Percentiles rank a stretch among this genome's conserved stretches.
Conservation (phyloP, 495 filamentous ascomycete genomes). For the Penicillium waksmanii region DNA sequence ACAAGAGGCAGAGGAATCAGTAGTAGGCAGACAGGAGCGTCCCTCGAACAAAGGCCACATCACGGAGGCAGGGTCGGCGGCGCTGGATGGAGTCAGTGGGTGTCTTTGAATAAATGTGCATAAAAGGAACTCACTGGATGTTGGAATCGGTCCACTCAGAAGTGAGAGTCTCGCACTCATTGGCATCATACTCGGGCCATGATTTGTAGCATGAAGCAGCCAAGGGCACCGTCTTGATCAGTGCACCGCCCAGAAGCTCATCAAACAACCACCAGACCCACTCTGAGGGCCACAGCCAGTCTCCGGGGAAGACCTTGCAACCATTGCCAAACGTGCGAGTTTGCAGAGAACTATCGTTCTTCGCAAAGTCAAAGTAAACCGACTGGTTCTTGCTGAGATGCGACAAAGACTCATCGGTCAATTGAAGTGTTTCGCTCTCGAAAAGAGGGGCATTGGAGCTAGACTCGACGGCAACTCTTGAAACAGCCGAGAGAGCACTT, state of each 20-base stretch:
- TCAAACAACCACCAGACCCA: slow-evolving; percentile 50
- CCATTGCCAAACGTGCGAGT: slow-evolving; percentile 7
- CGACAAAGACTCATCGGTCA: slow-evolving; percentile 43
- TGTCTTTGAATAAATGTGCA: not conserved
- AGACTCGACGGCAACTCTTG: slow-evolving; percentile 20
- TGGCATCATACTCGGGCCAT: slow-evolving; percentile 49
- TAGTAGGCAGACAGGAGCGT: slow-evolving; percentile 38
- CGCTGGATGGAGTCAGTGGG: slow-evolving; percentile 21
- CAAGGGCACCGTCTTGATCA: slow-evolving; percentile 60
- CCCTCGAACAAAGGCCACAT: slow-evolving; percentile 51
- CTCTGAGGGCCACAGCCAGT: slow-evolving; percentile 46
- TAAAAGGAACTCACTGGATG: slow-evolving; percentile 31
- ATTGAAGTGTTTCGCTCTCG: slow-evolving; percentile 44
- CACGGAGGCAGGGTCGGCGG: slow-evolving; percentile 41
- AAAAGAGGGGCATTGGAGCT: slow-evolving; percentile 35
- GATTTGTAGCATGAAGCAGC: slow-evolving; percentile 58
- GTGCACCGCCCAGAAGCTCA: slow-evolving; percentile 48
- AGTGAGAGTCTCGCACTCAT: slow-evolving; percentile 38
- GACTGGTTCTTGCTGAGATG: slow-evolving; percentile 32
- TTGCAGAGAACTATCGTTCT: slow-evolving; percentile 12
- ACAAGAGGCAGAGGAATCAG: slow-evolving; percentile 45
- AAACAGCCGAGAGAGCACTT: slow-evolving; percentile 13
- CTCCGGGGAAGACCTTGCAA: slow-evolving; percentile 59
- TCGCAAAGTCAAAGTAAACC: slow-evolving; percentile 26
- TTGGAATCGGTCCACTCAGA: slow-evolving; percentile 34